Evolutionary conservation across 805 yeast species (phyloP), one percentile per base, ranked within the genome.

Genomic region (Metschnikowia gruessii): DNA sequence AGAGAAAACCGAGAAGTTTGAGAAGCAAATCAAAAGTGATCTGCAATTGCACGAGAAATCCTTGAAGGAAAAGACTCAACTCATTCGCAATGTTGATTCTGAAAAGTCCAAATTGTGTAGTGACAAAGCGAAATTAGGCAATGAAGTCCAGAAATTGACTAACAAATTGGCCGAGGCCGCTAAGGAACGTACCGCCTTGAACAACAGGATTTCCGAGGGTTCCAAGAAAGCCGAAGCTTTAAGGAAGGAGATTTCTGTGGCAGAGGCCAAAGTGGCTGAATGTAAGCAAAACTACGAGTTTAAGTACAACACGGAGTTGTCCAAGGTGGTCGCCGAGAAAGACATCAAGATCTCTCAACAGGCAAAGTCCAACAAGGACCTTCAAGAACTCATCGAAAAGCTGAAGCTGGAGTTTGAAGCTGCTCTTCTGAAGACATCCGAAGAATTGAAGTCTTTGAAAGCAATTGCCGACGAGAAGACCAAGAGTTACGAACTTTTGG

Each of bases 261-360:
- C 41, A 29, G 38, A 43, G 18, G 53, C 43, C 8, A 44, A 42
- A 30, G 49, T 42, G 21, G 50, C 34, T 36, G 49, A 48, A 36
- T 34, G 40, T 21, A 45, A 55, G 33, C 21, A 50, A 30, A 54
- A 60, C 18, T 54, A 55, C 34, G 58, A 60, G 16, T 58, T 56
- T 53, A 60, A 61, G 39, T 54, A 64, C 48, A 63, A 60, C 45
- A 32, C 48, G 29, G 59, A 61, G 33, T 46, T 64, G 38, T 66
- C 65, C 33, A 50, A 44, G 26, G 36, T 58, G 33, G 49, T 56
- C 5, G 60, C 58, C 8, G 54, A 51, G 17, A 60, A 60, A 43
- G 68, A 64, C 48, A 48, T 44, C 29, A 32, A 43, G 13, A 31
- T 40, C 11, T 42, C 45, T 15, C 33, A 44, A 12, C 42, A 30